A percentile compares a stretch with the other conserved stretches of the same genome.
Conservation (phyloP, 2,329 filamentous ascomycete species). For the Nemania sp. region DNA sequence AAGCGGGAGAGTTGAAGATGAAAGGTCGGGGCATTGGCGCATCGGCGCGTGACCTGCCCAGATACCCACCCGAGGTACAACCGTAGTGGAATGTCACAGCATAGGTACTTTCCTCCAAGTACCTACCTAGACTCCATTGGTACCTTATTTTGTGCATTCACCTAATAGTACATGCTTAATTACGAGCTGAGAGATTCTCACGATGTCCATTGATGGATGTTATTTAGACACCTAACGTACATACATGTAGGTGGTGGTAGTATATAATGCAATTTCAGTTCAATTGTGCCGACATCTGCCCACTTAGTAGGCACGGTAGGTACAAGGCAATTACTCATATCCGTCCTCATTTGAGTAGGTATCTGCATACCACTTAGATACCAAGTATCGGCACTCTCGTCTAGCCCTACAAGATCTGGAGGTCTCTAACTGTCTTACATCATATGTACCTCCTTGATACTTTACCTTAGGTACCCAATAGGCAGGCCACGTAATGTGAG, state of each 20-base stretch:
- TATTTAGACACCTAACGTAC: too few relatives aligned
- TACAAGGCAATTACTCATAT: not conserved
- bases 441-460: too few relatives aligned
- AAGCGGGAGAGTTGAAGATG: not conserved
- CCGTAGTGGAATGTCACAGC: not conserved
- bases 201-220: too few relatives aligned
- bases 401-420: slow-evolving; percentile 19
- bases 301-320: too few relatives aligned
- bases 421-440: not conserved
- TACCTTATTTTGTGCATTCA: not conserved
- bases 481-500: not conserved
- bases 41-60: slow-evolving; percentile 7
- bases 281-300: too few relatives aligned
- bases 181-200: too few relatives aligned
- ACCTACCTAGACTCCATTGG: too few relatives aligned
- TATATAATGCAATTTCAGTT: too few relatives aligned
- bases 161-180: not conserved
- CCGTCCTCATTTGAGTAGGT: not conserved
- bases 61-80: slow-evolving; percentile 6
- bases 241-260: too few relatives aligned
- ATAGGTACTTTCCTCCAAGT: not conserved
- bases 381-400: not conserved
- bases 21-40: not conserved
- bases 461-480: too few relatives aligned
- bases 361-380: too few relatives aligned